Evolutionary conservation across 768 basidiomycete species (phyloP).

Genomic region (Termitomyces sp.): DNA sequence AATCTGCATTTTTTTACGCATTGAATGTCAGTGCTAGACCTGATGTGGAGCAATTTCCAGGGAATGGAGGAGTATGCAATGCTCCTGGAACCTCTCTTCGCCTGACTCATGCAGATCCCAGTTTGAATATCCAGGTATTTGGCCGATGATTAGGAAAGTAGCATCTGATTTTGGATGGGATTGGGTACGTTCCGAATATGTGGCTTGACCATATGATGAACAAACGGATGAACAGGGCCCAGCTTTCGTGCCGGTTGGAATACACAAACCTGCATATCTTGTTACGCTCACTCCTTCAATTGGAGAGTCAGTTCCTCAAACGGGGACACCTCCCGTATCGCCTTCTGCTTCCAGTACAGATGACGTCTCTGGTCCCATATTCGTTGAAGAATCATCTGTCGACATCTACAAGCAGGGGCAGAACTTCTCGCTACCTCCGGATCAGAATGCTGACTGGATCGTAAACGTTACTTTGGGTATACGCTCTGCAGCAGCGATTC

Average conservation of each 20-base stretch:
- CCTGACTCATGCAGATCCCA: constrained; percentile 12
- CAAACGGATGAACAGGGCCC: constrained; percentile 34
- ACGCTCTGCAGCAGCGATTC: constrained; percentile 32
- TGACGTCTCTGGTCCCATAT: constrained; percentile 23
- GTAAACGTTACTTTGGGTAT: constrained; percentile 49
- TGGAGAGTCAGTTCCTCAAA: constrained; percentile 9
- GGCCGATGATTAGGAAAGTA: constrained; percentile 45
- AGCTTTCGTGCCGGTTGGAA: constrained; percentile 50
- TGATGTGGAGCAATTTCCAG: constrained; percentile 38
- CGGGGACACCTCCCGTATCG: constrained; percentile 18
- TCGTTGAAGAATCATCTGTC: constrained; percentile 47
- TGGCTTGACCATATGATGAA: neutral
- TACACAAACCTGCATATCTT: constrained; percentile 51
- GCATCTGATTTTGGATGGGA: constrained; percentile 59
- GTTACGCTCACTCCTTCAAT: constrained; percentile 30
- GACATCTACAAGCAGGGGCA: constrained; percentile 53
- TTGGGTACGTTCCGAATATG: constrained; percentile 32
- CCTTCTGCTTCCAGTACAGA: constrained; percentile 18
- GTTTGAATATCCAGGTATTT: constrained; percentile 47
- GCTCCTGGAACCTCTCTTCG: neutral
- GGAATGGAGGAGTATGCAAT: constrained; percentile 24
- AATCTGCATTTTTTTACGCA: constrained; percentile 50
- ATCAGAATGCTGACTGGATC: constrained; percentile 47
- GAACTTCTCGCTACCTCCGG: constrained; percentile 35
- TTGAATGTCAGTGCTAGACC: constrained; percentile 39